Evolutionary conservation across 805 yeast species (phyloP), one percentile per base, ranked within the genome.

Genomic region (Candida succiphila): DNA sequence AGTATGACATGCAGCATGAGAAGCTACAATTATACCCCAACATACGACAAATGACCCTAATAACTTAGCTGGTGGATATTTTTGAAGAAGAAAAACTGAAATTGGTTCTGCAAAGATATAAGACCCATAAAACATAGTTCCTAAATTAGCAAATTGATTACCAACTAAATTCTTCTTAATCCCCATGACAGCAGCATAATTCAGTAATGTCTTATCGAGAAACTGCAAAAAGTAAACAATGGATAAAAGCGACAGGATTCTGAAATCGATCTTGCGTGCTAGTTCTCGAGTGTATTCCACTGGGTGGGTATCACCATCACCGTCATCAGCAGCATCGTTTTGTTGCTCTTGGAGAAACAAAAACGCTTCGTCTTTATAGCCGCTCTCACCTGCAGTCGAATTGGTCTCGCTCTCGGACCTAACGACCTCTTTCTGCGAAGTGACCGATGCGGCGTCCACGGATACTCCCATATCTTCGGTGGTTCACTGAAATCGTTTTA

Each of bases 161-260:
- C 37, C 37, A 5, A 35, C 37, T 5, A 35, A 18, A 15, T 31
- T 31, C n/a, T 29, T 29, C 18, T 29, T 29, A 42, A 75, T 71
- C 1, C 81, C 81, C 79, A 76, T 70, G 1, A 75, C 75, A 13
- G 77, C 77, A 3, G 82, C 77, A 45, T 75, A 72, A 40, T 75
- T 74, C 26, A 71, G 51, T 32, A 75, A 51, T n/a, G 72, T 62
- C 44, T 76, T 76, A 42, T 76, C 83, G 36, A 29, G n/a, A n/a
- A 29, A 29, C 12, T 29, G 31, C 8, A 29, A 20, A 14, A 29
- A 29, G n/a, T 29, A 29, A 14, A 29, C 25, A n/a, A 29, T 4
- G 14, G 31, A 29, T 8, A 29, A 19, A 15, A 29, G 15, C 10
- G 31, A 15, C 10, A 29, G 10, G n/a, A 29, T 17, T 29, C 31